Conservation (phyloP, 2,329 filamentous ascomycete genomes). For the Alternaria ethzedia region DNA sequence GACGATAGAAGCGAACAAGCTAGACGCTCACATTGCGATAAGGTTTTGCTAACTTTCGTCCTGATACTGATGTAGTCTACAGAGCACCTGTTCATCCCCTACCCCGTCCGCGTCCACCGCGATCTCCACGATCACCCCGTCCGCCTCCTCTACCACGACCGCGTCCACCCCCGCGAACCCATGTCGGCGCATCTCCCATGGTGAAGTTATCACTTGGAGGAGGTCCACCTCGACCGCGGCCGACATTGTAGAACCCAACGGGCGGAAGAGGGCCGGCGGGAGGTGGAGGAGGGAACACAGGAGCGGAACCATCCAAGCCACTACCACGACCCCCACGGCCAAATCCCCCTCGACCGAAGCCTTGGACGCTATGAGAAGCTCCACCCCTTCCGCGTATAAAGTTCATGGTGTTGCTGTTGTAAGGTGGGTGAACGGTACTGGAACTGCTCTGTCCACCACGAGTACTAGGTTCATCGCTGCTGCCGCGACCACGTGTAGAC, state of each 20-base stretch:
- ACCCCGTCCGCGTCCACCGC: not conserved
- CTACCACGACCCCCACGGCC: not conserved
- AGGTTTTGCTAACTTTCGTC: not conserved
- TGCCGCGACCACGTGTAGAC: conserved; percentile 2
- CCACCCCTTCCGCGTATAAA: not conserved
- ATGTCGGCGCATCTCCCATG: not conserved
- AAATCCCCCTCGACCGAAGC: not conserved
- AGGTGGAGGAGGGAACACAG: not conserved
- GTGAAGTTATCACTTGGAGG: not conserved
- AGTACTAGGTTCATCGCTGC: not conserved
- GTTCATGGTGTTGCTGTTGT: not conserved
- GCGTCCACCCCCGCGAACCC: not conserved
- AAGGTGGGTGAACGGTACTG: not conserved
- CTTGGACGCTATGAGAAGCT: not conserved
- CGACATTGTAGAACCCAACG: not conserved
- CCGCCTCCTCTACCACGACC: not conserved
- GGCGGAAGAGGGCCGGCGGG: not conserved
- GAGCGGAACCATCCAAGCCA: not conserved
- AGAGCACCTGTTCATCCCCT: not conserved
- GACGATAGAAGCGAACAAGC: not conserved
- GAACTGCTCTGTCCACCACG: not conserved
- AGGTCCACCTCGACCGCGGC: not conserved
- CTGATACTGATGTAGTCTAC: not conserved
- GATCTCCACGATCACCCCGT: not conserved
- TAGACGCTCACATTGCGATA: not conserved